phyloP scores from a whole-genome alignment of 2,329 filamentous ascomycete genomes.

The Arthrinium puccinioides region DNA sequence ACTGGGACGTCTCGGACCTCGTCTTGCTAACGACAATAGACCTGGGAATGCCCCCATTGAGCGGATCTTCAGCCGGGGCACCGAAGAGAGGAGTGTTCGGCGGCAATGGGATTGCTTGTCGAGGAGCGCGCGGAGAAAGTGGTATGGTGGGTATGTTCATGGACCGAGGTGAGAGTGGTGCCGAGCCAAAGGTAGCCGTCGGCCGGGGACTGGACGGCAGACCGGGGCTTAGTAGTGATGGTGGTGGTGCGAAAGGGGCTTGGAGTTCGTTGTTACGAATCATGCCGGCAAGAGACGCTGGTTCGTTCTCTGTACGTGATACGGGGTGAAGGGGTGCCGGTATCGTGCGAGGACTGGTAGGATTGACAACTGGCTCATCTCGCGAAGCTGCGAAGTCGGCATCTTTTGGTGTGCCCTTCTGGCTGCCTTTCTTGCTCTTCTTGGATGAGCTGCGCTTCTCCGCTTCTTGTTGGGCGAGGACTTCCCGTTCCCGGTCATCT shows the following conservation, averaged over 20 bases:
- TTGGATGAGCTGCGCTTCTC: slow-evolving; percentile 67
- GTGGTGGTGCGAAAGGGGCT: too few relatives aligned
- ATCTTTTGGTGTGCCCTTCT: slow-evolving; percentile 38
- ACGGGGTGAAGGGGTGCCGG: neutral
- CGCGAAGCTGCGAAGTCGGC: too few relatives aligned
- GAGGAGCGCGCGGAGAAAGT: slow-evolving; percentile 65
- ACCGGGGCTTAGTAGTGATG: slow-evolving; percentile 53
- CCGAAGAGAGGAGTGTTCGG: slow-evolving; percentile 61
- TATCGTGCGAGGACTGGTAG: neutral
- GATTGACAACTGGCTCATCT: slow-evolving; percentile 8
- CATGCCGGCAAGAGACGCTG: slow-evolving; percentile 47
- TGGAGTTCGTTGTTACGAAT: slow-evolving; percentile 28
- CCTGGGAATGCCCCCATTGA: slow-evolving; percentile 25
- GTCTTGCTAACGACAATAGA: slow-evolving; percentile 32
- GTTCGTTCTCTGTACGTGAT: too few relatives aligned
- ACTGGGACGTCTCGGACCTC: slow-evolving; percentile 14
- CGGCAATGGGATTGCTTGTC: slow-evolving; percentile 66
- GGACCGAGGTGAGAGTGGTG: slow-evolving; percentile 60
- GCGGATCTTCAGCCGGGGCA: slow-evolving; percentile 35
- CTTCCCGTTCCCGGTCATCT: slow-evolving; percentile 72
- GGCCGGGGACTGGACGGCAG: slow-evolving; percentile 55
- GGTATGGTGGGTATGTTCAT: slow-evolving; percentile 42
- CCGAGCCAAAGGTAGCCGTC: slow-evolving; percentile 46
- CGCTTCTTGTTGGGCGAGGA: slow-evolving; percentile 57
- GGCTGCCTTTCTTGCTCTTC: slow-evolving; percentile 55